Evolutionary conservation across 1,139 yeast species (phyloP).

Genomic region (Taphrina communis): DNA sequence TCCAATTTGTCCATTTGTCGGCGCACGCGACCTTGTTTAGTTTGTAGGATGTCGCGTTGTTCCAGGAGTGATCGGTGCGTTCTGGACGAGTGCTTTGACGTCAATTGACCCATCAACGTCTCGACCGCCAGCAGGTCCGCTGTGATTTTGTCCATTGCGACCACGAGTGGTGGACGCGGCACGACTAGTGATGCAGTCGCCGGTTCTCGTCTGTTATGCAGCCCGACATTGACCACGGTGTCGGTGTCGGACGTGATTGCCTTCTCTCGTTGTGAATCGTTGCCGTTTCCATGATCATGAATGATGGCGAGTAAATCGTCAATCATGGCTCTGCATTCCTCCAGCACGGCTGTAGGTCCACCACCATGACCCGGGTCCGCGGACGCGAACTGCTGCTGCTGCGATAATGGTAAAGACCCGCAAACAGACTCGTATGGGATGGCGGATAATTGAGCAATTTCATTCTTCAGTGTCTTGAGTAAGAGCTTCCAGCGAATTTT

Average conservation of each 20-base stretch:
- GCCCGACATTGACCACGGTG: no score
- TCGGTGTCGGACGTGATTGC: not conserved
- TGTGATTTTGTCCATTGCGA: not conserved
- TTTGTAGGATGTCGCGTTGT: not conserved
- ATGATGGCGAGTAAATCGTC: not conserved
- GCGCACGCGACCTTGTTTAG: not conserved
- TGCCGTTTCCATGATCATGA: not conserved
- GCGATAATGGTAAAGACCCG: no score
- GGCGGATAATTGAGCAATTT: not conserved
- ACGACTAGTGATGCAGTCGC: not conserved
- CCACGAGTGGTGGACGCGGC: slow-evolving; percentile 6
- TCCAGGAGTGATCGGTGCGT: slow-evolving; percentile 14
- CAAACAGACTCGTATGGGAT: not conserved
- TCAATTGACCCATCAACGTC: not conserved
- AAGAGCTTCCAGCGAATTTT: not conserved
- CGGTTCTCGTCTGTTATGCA: not conserved
- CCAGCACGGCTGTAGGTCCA: not conserved
- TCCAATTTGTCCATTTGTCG: not conserved
- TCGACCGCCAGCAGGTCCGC: not conserved
- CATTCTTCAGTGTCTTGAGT: slow-evolving; percentile 7
- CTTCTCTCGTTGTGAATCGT: not conserved
- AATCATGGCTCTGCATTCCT: not conserved
- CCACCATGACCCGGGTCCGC: not conserved
- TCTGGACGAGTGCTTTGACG: not conserved
- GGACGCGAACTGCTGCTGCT: no score